Evolutionary conservation across 345 rosid genomes (phyloP).

Genomic region (Murraya koenigii): DNA sequence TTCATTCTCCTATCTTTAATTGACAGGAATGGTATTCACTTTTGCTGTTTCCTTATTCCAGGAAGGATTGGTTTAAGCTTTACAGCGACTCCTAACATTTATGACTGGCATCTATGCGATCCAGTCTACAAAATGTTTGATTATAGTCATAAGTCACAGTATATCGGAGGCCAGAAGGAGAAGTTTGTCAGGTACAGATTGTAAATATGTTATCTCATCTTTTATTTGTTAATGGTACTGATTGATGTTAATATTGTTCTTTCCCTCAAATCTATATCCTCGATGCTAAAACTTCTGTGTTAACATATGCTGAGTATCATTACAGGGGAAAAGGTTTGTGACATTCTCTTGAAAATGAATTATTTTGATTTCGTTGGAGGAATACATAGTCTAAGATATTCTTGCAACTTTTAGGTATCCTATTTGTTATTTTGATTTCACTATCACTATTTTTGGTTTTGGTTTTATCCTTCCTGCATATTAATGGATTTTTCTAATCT

Average conservation of each 20-base stretch:
- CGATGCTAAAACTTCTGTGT: not conserved
- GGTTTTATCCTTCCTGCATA: too few relatives aligned
- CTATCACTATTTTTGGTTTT: too few relatives aligned
- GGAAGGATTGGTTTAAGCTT: not conserved
- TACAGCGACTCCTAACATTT: not conserved
- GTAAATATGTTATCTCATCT: not conserved
- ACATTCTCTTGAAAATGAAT: not conserved
- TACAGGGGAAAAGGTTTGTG: not conserved
- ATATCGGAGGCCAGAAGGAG: slow-evolving; percentile 70
- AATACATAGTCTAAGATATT: not conserved
- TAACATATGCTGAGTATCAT: not conserved
- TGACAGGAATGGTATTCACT: not conserved
- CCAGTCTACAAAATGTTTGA: slow-evolving; percentile 50
- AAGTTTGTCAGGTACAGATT: slow-evolving; percentile 63
- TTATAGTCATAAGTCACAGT: slow-evolving; percentile 68
- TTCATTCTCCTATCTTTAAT: not conserved
- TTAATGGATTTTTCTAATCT: not conserved
- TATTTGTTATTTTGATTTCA: not conserved
- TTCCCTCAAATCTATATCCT: not conserved
- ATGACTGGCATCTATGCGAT: slow-evolving; percentile 22
- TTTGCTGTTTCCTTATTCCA: not conserved
- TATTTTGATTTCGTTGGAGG: not conserved
- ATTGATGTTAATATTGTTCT: too few relatives aligned
- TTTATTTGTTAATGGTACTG: not conserved
- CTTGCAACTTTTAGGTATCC: not conserved